Percentiles rank a stretch among this genome's conserved stretches.
These are phyloP conservation scores for Ceratocystiopsis sp. DNA, from an alignment of 2,329 filamentous ascomycete genomes.

Conservation along the genomic window DNA sequence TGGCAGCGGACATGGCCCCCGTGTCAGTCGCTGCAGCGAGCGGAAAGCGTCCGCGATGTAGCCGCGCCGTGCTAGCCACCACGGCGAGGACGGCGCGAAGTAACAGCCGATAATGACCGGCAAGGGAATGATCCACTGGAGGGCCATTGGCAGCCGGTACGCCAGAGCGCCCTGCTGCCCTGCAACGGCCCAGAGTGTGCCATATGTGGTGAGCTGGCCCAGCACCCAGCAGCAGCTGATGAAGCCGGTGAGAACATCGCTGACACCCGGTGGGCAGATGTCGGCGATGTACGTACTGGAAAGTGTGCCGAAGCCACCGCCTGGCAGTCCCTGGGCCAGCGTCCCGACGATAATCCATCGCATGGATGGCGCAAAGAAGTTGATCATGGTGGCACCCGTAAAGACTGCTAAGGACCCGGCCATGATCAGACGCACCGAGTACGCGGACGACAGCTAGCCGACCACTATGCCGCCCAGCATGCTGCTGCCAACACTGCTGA, in stretches of 20 bases:
- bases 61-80: constrained; percentile 21
- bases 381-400: constrained; percentile 7
- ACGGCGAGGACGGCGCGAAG: constrained; percentile 9
- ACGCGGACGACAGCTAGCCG: constrained; percentile 9
- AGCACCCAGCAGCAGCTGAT: constrained; percentile 11
- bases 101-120: constrained; percentile 6
- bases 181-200: constrained; percentile 8
- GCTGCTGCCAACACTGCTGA: constrained; percentile 9
- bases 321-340: constrained; percentile 9
- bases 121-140: constrained; percentile 10
- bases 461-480: constrained; percentile 8
- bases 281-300: constrained; percentile 11
- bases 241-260: constrained; percentile 8
- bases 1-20: not conserved
- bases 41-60: constrained; percentile 7
- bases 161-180: constrained; percentile 5
- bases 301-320: constrained; percentile 10
- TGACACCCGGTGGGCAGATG: constrained; percentile 8
- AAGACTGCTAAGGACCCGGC: constrained; percentile 4
- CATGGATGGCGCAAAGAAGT: constrained; percentile 9
- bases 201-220: constrained; percentile 8
- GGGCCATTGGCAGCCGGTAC: constrained; percentile 9
- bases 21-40: constrained; percentile 3
- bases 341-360: constrained; percentile 8
- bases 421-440: constrained; percentile 5